Base-by-base conservation (phyloP, 257 asterid genomes). In the Fraxinus excelsior region DNA sequence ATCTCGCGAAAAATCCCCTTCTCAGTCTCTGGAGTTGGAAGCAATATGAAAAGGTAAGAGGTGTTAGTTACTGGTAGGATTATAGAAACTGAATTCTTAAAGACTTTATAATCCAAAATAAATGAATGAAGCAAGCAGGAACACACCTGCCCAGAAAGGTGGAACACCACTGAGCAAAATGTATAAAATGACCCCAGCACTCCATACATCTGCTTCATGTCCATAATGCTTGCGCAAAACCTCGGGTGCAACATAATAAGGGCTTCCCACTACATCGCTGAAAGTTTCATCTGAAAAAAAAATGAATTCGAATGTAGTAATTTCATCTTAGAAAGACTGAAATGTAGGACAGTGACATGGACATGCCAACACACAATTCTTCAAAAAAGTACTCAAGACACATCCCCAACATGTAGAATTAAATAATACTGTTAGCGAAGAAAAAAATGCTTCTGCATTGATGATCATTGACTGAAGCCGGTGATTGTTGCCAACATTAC, bases 171-270 rank as follows among this genome's bases (percentile, higher is more conserved):
- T 84, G 67, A 88, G 89, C 77, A 88, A 84, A 76, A 88, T 88
- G 85, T 88, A 88, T 76, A 88, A 82, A 67, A 88, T 88, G 28
- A 88, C 91, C 12, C 91, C 91, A 35, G 90, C 91, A 76, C 91
- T 87, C 91, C 91, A 87, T 35, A 87, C 91, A 78, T 87, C 91
- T 67, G 90, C 82, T 70, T 87, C 90, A 51, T 85, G 91, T 76
- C 91, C 91, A 80, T 88, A 88, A 77, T 80, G 81, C 88, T 84
- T 88, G 76, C 84, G 84, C 71, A 88, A 74, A 76, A 88, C 91
- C 76, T 88, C 91, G 9, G 91, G 91, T 42, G 91, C 91, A 53
- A 88, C 91, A 70, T 88, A 88, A 69, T 88, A 88, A 78, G 91
- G 91, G 82, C 91, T 88, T 46, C 91, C 91, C 21, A 88, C 91